Evolutionary conservation across 1,284 basidiomycete species (phyloP).

Genomic region (Tylopilus sp.): DNA sequence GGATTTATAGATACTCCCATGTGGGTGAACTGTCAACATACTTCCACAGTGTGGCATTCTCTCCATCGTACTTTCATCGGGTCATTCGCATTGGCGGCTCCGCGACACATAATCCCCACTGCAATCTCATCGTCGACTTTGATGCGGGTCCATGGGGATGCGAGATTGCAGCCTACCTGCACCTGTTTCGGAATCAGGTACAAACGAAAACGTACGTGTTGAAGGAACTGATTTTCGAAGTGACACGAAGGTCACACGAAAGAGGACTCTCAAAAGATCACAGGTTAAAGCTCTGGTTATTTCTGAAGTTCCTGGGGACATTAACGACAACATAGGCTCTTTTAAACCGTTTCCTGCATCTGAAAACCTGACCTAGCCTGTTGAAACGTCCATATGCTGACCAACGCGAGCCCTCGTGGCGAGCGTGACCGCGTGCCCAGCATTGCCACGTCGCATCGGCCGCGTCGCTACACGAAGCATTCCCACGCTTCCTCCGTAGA

Average conservation of each 20-base stretch:
- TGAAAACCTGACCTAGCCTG: too few relatives aligned
- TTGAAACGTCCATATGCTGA: too few relatives aligned
- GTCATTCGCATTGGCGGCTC: constrained; percentile 72
- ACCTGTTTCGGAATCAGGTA: constrained; percentile 79
- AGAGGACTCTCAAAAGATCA: too few relatives aligned
- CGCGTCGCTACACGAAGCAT: too few relatives aligned
- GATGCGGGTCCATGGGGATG: constrained; percentile 81
- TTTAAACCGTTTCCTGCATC: too few relatives aligned
- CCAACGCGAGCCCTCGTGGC: too few relatives aligned
- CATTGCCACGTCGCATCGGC: too few relatives aligned
- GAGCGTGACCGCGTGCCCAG: too few relatives aligned
- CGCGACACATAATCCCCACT: constrained; percentile 52
- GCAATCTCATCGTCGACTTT: constrained; percentile 43
- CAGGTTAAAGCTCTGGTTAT: too few relatives aligned
- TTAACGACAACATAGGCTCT: too few relatives aligned
- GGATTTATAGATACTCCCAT: constrained; percentile 78
- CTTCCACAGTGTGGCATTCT: constrained; percentile 78
- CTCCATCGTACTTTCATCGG: constrained; percentile 87
- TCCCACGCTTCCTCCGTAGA: constrained; percentile 49
- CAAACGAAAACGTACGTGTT: constrained; percentile 79
- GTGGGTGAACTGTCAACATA: constrained; percentile 84
- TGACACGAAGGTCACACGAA: too few relatives aligned
- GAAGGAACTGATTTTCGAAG: background rate
- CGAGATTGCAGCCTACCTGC: constrained; percentile 77
- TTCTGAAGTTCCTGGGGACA: too few relatives aligned